Evolutionary conservation across 345 rosid genomes (phyloP).

Genomic region (Gossypium anomalum): DNA sequence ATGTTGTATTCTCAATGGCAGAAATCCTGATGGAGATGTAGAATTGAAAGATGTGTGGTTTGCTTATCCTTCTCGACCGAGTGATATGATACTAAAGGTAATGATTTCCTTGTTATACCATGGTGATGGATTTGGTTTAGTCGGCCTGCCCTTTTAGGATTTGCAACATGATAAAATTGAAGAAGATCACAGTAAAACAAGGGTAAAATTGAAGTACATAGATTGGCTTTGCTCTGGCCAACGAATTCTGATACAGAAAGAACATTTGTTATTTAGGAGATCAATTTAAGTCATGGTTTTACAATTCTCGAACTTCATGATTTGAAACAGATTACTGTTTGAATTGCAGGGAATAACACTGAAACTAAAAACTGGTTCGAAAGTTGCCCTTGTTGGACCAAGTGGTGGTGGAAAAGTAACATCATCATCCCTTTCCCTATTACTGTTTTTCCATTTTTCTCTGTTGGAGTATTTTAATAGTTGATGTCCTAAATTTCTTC

Average conservation of each 20-base stretch:
- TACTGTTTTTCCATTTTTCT: not conserved
- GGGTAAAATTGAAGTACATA: not conserved
- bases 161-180: not conserved
- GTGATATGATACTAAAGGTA: conserved; percentile 90
- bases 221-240: not conserved
- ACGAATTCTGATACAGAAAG: not conserved
- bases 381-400: conserved; percentile 94
- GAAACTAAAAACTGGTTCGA: conserved; percentile 75
- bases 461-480: conserved; percentile 2
- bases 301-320: not conserved
- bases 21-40: conserved; percentile 83
- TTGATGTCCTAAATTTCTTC: conserved; percentile 19
- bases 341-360: conserved; percentile 65
- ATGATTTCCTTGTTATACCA: not conserved
- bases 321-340: not conserved
- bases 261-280: not conserved
- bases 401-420: conserved; percentile 97
- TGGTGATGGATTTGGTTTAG: not conserved
- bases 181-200: not conserved
- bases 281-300: not conserved
- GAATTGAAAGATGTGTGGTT: conserved; percentile 90
- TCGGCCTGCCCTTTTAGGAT: not conserved
- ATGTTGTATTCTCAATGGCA: conserved; percentile 28
- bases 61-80: conserved; percentile 95
- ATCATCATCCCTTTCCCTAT: conserved; percentile 6